Percentiles rank a stretch among this genome's conserved stretches.
These are phyloP conservation scores for Naganishia vaughanmartiniae DNA, from an alignment of 768 basidiomycete species.

Conservation along the genomic window DNA sequence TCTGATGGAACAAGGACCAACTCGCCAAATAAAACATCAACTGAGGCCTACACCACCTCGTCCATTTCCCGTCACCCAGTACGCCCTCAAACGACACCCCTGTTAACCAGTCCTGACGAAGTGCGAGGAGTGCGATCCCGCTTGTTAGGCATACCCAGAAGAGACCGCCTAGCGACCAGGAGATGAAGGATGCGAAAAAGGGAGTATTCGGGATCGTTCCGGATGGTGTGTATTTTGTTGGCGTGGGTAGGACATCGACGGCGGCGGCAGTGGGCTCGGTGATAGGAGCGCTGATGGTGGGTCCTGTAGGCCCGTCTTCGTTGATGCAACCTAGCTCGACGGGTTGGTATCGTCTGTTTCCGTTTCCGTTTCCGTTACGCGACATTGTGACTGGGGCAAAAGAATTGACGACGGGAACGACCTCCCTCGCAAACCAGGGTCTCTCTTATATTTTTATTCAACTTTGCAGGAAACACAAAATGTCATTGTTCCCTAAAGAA, in stretches of 20 bases:
- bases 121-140: constrained; percentile 49
- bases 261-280: neutral
- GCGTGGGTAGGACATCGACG: neutral
- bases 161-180: constrained; percentile 76
- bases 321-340: neutral
- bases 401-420: neutral
- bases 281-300: neutral
- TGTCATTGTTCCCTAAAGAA: neutral
- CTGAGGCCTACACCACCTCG: constrained; percentile 60
- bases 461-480: neutral
- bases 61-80: constrained; percentile 57
- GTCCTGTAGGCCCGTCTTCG: neutral
- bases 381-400: neutral
- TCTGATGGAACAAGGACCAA: constrained; percentile 87
- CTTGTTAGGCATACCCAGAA: constrained; percentile 60
- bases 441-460: neutral
- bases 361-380: neutral
- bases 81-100: constrained; percentile 32
- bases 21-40: constrained; percentile 78
- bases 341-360: neutral
- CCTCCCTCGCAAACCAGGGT: neutral
- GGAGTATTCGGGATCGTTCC: constrained; percentile 87
- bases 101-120: constrained; percentile 42
- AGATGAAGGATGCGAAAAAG: constrained; percentile 69
- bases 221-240: constrained; percentile 48